These are phyloP conservation scores for Phytophthora tentaculata DNA, from an alignment of 352 stramenopile genomes.

Conservation along the genomic window DNA sequence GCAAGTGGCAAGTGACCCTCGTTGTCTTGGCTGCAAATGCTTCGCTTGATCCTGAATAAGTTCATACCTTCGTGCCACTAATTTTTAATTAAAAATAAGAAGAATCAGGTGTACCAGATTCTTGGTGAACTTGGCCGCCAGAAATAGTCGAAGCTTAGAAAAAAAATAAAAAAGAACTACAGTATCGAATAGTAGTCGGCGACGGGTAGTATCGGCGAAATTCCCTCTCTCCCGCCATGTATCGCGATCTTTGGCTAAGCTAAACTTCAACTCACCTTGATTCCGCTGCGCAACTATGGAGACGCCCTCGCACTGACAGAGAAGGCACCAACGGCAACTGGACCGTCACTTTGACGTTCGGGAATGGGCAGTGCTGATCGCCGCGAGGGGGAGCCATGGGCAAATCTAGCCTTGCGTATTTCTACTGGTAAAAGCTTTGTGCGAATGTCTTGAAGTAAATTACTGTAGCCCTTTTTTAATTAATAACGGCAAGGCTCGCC, in stretches of 20 bases:
- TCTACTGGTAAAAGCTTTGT: conserved; percentile 12
- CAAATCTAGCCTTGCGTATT: conserved; percentile 20
- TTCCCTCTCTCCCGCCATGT: not conserved
- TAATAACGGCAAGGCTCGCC: too few relatives aligned
- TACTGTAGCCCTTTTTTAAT: too few relatives aligned
- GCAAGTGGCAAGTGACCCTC: not conserved
- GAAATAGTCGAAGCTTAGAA: too few relatives aligned
- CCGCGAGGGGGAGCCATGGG: not conserved
- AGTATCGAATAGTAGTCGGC: not conserved
- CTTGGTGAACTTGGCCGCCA: not conserved
- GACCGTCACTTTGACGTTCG: conserved; percentile 13
- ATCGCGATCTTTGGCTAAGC: not conserved
- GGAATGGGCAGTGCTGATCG: conserved; percentile 9
- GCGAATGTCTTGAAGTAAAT: conserved; percentile 14
- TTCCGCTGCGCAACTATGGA: not conserved
- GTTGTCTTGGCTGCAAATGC: not conserved
- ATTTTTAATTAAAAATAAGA: too few relatives aligned
- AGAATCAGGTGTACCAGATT: not conserved
- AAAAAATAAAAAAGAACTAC: not conserved
- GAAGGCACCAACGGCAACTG: conserved; percentile 5
- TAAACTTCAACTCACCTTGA: not conserved
- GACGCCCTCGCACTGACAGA: not conserved
- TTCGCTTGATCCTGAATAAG: too few relatives aligned
- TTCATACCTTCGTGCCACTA: too few relatives aligned
- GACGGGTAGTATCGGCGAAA: not conserved